Conservation (phyloP, 2,329 filamentous ascomycete genomes). For the Pseudopithomyces maydicus region DNA sequence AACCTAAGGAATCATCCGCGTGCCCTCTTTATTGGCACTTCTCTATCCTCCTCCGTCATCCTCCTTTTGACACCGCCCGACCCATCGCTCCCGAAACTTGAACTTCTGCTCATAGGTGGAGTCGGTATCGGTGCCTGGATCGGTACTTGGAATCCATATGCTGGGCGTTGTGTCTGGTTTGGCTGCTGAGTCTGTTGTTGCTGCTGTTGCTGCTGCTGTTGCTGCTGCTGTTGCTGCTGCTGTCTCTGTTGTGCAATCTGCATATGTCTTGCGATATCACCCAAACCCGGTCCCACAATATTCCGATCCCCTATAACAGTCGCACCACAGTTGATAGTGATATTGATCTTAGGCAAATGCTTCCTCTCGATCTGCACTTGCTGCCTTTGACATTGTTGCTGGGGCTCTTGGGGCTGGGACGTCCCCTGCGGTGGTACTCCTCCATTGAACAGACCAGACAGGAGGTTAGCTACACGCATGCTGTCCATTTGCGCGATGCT, state of each 20-base stretch:
- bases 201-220: constrained; percentile 16
- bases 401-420: constrained; percentile 7
- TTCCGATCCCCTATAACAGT: constrained; percentile 43
- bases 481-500: constrained; percentile 39
- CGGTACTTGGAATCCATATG: not conserved
- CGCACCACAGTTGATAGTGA: constrained; percentile 41
- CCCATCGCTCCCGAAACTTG: constrained; percentile 27
- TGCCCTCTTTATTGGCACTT: constrained; percentile 22
- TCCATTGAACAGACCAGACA: constrained; percentile 27
- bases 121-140: constrained; percentile 23
- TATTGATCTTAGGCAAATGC: constrained; percentile 27
- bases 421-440: constrained; percentile 8
- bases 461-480: constrained; percentile 31
- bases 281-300: constrained; percentile 39
- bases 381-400: constrained; percentile 4
- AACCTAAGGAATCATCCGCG: constrained; percentile 13
- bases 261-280: constrained; percentile 41
- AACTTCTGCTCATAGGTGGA: constrained; percentile 37
- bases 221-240: constrained; percentile 13
- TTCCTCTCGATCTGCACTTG: constrained; percentile 2
- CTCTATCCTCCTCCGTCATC: constrained; percentile 23
- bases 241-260: constrained; percentile 35
- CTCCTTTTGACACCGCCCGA: constrained; percentile 30
- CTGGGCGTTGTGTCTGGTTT: not conserved
- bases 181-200: not conserved